Evolutionary conservation across 495 filamentous ascomycete species (phyloP).

Genomic region (Lophiotrema nucula): DNA sequence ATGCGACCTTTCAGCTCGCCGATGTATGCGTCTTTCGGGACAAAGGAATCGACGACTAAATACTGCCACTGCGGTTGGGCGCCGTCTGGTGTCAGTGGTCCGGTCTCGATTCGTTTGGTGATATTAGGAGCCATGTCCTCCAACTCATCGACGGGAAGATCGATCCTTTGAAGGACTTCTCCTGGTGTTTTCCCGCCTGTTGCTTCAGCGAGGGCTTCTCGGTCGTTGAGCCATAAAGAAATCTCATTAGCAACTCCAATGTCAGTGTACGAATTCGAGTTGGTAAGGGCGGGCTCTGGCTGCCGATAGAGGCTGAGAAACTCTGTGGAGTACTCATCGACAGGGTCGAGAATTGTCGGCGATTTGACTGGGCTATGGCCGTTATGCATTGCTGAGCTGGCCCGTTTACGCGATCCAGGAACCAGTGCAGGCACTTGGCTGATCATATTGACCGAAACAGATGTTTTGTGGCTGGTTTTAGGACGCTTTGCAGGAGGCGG

Average conservation of each 20-base stretch:
- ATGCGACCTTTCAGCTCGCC: conserved; percentile 87
- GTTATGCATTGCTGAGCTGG: conserved; percentile 44
- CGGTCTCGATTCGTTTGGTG: conserved; percentile 49
- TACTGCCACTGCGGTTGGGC: conserved; percentile 64
- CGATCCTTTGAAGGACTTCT: conserved; percentile 58
- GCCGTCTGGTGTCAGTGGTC: conserved; percentile 48
- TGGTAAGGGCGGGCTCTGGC: conserved; percentile 55
- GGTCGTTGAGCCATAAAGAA: conserved; percentile 70
- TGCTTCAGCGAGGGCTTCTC: conserved; percentile 49
- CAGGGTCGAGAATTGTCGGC: conserved; percentile 47
- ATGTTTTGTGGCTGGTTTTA: conserved; percentile 72
- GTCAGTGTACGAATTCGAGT: conserved; percentile 66
- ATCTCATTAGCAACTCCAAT: conserved; percentile 66
- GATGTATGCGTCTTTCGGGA: conserved; percentile 67
- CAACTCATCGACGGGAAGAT: conserved; percentile 55
- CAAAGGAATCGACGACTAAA: conserved; percentile 61
- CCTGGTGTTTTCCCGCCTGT: conserved; percentile 35
- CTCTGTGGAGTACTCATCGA: conserved; percentile 65
- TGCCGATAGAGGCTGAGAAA: conserved; percentile 71
- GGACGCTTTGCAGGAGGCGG: conserved; percentile 65
- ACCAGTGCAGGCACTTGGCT: conserved; percentile 47
- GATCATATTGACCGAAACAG: conserved; percentile 61
- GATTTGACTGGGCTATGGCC: conserved; percentile 55
- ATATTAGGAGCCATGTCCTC: conserved; percentile 47
- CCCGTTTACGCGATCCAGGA: conserved; percentile 55